These are phyloP conservation scores for Stromatinia cepivora DNA, from an alignment of 2,329 filamentous ascomycete genomes.

Conservation along the genomic window DNA sequence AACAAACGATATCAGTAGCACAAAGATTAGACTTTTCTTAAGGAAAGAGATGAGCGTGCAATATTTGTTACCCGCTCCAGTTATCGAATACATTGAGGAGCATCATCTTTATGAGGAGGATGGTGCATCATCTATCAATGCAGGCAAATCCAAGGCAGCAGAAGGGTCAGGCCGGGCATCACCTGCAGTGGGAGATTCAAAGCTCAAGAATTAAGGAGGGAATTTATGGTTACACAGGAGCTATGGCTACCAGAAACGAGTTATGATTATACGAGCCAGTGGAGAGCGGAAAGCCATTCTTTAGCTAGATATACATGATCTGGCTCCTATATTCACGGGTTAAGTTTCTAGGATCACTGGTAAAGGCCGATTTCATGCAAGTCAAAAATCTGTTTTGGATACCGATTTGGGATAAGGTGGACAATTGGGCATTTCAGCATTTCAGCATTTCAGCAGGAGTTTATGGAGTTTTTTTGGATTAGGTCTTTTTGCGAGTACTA, in stretches of 20 bases:
- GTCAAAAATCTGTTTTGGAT: conserved; percentile 19
- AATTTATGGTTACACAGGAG: background rate
- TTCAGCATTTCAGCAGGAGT: conserved; percentile 11
- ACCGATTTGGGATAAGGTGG: conserved; percentile 12
- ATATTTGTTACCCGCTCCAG: conserved; percentile 71
- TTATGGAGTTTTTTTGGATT: background rate
- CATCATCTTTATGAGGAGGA: conserved; percentile 63
- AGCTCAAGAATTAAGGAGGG: conserved; percentile 26
- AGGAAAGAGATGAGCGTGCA: conserved; percentile 80
- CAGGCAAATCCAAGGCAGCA: conserved; percentile 31
- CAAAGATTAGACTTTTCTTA: conserved; percentile 78
- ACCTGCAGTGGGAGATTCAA: conserved; percentile 28
- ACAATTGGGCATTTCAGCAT: no score
- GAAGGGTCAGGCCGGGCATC: conserved; percentile 26
- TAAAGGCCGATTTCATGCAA: conserved; percentile 5
- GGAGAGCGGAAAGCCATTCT: conserved; percentile 6
- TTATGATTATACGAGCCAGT: conserved; percentile 15
- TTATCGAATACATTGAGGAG: conserved; percentile 72
- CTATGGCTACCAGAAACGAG: background rate
- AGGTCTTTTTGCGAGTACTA: background rate
- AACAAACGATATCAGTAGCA: conserved; percentile 79
- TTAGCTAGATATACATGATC: background rate
- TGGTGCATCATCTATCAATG: conserved; percentile 29
- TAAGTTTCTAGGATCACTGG: background rate
- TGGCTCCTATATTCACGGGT: background rate